Percentiles rank a stretch among this genome's conserved stretches.
phyloP scores from a whole-genome alignment of 768 basidiomycete genomes.

The Lactarius akahatsu region DNA sequence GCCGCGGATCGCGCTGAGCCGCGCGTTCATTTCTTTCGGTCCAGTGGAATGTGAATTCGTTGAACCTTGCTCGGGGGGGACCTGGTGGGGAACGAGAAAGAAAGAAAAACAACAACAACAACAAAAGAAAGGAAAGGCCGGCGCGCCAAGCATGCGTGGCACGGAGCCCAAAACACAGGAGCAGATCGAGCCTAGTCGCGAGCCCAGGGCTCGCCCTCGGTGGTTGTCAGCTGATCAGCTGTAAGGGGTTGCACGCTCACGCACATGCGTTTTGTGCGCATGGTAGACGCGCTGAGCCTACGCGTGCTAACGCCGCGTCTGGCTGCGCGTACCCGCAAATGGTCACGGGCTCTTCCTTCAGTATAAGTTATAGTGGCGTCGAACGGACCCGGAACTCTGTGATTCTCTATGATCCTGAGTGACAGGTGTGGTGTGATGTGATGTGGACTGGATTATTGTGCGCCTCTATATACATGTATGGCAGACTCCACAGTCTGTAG shows the following conservation, averaged over 20 bases:
- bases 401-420: slow-evolving; percentile 4
- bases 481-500: slow-evolving; percentile 7
- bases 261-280: slow-evolving; percentile 4
- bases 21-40: background rate
- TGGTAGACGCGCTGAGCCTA: slow-evolving; percentile 23
- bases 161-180: background rate
- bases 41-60: background rate
- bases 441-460: slow-evolving; percentile 21
- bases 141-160: background rate
- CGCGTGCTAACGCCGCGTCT: slow-evolving; percentile 22
- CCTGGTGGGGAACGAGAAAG: background rate
- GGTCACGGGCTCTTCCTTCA: slow-evolving; percentile 22
- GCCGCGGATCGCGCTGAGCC: slow-evolving; percentile 19
- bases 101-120: background rate
- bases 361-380: slow-evolving; percentile 11
- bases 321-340: slow-evolving; percentile 12
- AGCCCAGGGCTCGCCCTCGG: background rate
- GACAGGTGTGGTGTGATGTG: slow-evolving; percentile 4
- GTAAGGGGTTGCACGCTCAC: background rate
- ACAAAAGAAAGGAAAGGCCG: background rate
- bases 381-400: background rate
- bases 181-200: slow-evolving; percentile 1
- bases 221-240: slow-evolving; percentile 9
- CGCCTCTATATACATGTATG: slow-evolving; percentile 24
- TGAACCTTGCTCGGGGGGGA: background rate